These are phyloP conservation scores for Pseudogymnoascus sp. DNA, from an alignment of 2,329 filamentous ascomycete genomes.

Conservation along the genomic window DNA sequence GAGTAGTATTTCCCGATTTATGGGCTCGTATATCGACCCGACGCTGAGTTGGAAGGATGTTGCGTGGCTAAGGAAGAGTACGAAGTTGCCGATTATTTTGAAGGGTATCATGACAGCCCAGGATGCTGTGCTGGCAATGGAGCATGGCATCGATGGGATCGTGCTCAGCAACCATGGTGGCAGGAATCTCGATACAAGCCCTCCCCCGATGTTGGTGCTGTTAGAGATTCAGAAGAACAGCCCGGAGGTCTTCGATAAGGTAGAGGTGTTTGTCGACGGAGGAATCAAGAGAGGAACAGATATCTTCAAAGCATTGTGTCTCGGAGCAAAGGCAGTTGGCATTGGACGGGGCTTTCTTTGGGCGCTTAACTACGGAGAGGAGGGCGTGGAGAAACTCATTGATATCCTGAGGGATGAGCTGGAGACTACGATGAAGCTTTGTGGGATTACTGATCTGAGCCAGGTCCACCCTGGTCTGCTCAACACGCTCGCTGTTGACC, in stretches of 20 bases:
- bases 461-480: conserved; percentile 53
- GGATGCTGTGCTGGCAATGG: conserved; percentile 53
- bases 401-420: conserved; percentile 51
- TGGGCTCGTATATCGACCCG: conserved; percentile 49
- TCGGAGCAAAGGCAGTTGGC: conserved; percentile 56
- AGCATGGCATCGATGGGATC: conserved; percentile 56
- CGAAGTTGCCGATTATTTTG: conserved; percentile 48
- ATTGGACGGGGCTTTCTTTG: conserved; percentile 54
- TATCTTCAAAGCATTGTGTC: conserved; percentile 56
- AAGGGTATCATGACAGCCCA: conserved; percentile 63
- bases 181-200: conserved; percentile 41
- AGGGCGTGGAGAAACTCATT: conserved; percentile 45
- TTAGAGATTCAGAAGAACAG: conserved; percentile 54
- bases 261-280: conserved; percentile 58
- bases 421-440: conserved; percentile 56
- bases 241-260: conserved; percentile 48
- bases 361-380: conserved; percentile 46
- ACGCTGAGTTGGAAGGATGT: conserved; percentile 56
- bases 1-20: conserved; percentile 44
- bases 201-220: conserved; percentile 48
- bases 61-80: conserved; percentile 51
- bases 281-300: conserved; percentile 58
- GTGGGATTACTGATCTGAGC: conserved; percentile 52
- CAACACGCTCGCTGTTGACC: conserved; percentile 43
- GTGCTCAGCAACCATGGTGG: conserved; percentile 66